Evolutionary conservation across 2,329 filamentous ascomycete genomes (phyloP).

Genomic region (Phialophora verrucosa): DNA sequence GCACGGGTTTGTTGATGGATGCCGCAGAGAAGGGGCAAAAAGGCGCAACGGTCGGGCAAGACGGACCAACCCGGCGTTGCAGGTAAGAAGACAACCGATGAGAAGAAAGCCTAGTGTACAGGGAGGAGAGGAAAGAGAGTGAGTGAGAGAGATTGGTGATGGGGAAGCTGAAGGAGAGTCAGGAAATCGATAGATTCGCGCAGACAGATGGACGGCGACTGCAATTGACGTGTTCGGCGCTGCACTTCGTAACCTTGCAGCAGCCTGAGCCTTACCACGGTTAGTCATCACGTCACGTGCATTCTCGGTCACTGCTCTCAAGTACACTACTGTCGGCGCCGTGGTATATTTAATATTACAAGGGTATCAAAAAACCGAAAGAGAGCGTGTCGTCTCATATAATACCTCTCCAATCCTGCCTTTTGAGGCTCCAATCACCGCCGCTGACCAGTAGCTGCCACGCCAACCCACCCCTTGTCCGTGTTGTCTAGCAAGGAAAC

Average conservation of each 20-base stretch:
- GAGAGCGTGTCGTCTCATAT: conserved; percentile 4
- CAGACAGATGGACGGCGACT: conserved; percentile 18
- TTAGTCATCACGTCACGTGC: conserved; percentile 8
- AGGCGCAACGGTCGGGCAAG: conserved; percentile 14
- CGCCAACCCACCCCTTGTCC: conserved; percentile 10
- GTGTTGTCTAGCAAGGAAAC: conserved; percentile 15
- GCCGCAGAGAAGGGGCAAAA: conserved; percentile 22
- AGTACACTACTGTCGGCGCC: background rate
- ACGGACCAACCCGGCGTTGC: conserved; percentile 1
- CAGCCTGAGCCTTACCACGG: conserved; percentile 6
- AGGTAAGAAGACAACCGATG: conserved; percentile 20
- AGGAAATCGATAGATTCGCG: conserved; percentile 28
- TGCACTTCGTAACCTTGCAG: conserved; percentile 15
- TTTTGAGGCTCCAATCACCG: background rate
- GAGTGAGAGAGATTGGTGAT: conserved; percentile 15
- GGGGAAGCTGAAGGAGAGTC: conserved; percentile 17
- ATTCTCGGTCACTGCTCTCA: background rate
- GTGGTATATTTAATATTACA: conserved; percentile 28
- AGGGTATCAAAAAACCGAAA: conserved; percentile 29
- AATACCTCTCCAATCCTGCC: conserved; percentile 4
- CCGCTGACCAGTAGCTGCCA: background rate
- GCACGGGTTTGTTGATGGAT: conserved; percentile 24
- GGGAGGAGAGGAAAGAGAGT: conserved; percentile 22
- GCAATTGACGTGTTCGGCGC: conserved; percentile 9
- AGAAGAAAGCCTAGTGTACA: conserved; percentile 37